Base-by-base conservation (phyloP, 352 stramenopile genomes). In the Globisporangium splendens region DNA sequence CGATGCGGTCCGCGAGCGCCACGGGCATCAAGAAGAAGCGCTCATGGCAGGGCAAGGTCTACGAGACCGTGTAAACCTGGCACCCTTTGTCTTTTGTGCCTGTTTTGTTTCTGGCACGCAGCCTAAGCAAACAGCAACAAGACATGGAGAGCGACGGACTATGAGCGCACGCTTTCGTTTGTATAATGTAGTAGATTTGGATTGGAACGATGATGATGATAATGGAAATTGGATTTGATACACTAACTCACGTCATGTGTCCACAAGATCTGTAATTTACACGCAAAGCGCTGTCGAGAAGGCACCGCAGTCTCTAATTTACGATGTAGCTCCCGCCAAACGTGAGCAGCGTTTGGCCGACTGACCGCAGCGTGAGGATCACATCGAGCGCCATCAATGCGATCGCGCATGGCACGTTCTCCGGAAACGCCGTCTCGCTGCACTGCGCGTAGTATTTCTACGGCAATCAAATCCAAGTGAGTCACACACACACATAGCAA, bases 31-130 rank as follows among this genome's bases (percentile, higher is more conserved):
- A 69, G 57, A 88, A 82, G 58, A 79, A 77, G 60, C 75, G 75
- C n/a, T 91, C 82, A 54, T 88, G 79, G 77, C 69, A 87, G 48
- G 75, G 61, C 42, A 88, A 88, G 41, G 69, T 66, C 38, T 89
- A 84, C 65, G 77, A 91, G 46, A 87, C 76, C 2, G 80, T 90
- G 51, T 88, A 58, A 65, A 15, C 28, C 28, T 35, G 28, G 5
- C 28, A 10, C 28, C 10, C 28, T 35, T 35, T 10, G 0, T 8
- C 10, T 35, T 35, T 35, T 8, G 28, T 10, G 28, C 28, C 10
- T 35, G 28, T 35, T 35, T 31, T 35, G 5, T 35, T 35, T 35
- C 28, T 35, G 28, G 28, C 10, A 35, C 10, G 7, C 28, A 35
- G 10, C 28, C 35, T 17, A 46, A 28, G 31, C 31, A 55, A 22